Conservation (phyloP, 495 filamentous ascomycete species). For the Penicillium steckii region DNA sequence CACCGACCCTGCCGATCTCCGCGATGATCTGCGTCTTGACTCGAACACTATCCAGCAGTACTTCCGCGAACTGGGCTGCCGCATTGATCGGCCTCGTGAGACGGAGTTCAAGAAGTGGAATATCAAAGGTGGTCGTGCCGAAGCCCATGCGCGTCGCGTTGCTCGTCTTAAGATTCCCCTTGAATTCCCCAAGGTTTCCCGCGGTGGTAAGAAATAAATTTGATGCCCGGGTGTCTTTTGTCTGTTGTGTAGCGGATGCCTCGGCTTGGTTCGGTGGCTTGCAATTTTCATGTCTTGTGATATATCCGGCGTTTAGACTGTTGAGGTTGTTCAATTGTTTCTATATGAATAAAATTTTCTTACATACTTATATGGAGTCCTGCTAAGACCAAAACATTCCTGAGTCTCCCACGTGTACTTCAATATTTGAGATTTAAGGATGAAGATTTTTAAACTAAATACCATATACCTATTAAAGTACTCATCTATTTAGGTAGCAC, state of each 20-base stretch:
- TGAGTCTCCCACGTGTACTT: too few species aligned
- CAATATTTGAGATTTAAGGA: background rate
- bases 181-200: constrained; percentile 69
- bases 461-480: too few species aligned
- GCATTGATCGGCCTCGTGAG: constrained; percentile 41
- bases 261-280: constrained; percentile 1
- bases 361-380: constrained; percentile 15
- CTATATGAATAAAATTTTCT: constrained; percentile 22
- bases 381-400: too few species aligned
- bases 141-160: constrained; percentile 57
- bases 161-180: constrained; percentile 76
- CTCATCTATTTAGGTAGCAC: too few species aligned
- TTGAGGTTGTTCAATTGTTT: constrained; percentile 12
- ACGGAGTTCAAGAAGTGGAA: constrained; percentile 41
- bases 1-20: constrained; percentile 72
- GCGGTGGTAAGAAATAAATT: constrained; percentile 33
- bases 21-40: constrained; percentile 76
- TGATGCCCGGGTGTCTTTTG: background rate
- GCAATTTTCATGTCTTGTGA: constrained; percentile 16
- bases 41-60: constrained; percentile 57
- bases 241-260: constrained; percentile 7
- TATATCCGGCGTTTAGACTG: constrained; percentile 25
- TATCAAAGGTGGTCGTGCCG: constrained; percentile 56
- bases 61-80: constrained; percentile 81
- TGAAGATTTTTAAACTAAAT: too few species aligned